phyloP scores from a whole-genome alignment of 306 rosid species.

The Vigna reflexopilosa region DNA sequence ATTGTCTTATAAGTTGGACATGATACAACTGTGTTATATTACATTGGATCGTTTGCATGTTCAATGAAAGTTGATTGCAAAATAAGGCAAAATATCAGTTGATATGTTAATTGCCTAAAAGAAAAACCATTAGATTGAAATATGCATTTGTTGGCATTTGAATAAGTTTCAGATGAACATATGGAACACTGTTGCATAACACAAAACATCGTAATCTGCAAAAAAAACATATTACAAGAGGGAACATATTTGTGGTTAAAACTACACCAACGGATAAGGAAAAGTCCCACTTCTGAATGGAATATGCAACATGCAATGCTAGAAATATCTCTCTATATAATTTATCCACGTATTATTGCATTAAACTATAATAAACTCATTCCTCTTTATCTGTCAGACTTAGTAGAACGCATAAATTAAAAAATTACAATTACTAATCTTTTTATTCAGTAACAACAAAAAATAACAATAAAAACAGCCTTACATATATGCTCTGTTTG shows the following conservation, averaged over 20 bases:
- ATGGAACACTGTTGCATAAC: background rate
- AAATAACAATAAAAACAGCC: too few species aligned
- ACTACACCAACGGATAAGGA: background rate
- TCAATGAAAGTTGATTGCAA: slow-evolving; percentile 5
- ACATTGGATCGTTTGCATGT: background rate
- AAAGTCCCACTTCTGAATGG: background rate
- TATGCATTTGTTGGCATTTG: background rate
- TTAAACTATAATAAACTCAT: background rate
- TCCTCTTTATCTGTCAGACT: background rate
- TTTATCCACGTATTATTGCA: background rate
- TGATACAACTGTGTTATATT: background rate
- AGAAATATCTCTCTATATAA: background rate
- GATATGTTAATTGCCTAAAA: background rate
- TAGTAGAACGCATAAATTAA: background rate
- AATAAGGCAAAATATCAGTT: background rate
- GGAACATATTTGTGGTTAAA: background rate
- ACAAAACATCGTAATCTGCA: background rate
- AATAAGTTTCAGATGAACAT: background rate
- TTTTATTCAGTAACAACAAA: too few species aligned
- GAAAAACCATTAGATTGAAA: background rate
- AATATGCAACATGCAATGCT: background rate
- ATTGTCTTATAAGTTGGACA: background rate
- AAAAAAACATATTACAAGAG: background rate
- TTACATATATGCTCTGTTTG: too few species aligned
- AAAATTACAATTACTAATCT: background rate